These are phyloP conservation scores for Pythium scleroteichum DNA, from an alignment of 352 stramenopile genomes.

Conservation along the genomic window DNA sequence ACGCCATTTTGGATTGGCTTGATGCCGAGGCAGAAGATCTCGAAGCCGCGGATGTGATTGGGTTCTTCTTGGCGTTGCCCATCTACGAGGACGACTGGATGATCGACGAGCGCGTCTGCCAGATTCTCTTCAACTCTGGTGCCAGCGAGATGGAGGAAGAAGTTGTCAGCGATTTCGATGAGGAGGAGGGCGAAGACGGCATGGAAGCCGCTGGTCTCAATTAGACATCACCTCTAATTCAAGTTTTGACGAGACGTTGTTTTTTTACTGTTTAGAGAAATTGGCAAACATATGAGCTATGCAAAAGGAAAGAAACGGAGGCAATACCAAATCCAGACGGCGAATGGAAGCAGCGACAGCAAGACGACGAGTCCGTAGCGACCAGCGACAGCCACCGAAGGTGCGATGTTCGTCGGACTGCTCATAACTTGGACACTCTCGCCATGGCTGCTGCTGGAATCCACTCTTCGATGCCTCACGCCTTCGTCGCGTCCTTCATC, in stretches of 20 bases:
- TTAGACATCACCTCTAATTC: slow-evolving; percentile 7
- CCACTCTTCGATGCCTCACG: slow-evolving; percentile 17
- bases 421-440: slow-evolving; percentile 12
- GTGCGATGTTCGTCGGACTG: not conserved
- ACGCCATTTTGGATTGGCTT: slow-evolving; percentile 51
- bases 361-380: slow-evolving; percentile 5
- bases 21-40: slow-evolving; percentile 48
- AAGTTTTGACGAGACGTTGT: not conserved
- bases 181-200: slow-evolving; percentile 31
- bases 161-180: slow-evolving; percentile 32
- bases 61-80: slow-evolving; percentile 71
- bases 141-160: slow-evolving; percentile 29
- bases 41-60: slow-evolving; percentile 57
- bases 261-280: slow-evolving; percentile 5
- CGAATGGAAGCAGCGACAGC: slow-evolving; percentile 21
- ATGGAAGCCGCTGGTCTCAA: slow-evolving; percentile 20
- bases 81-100: slow-evolving; percentile 79
- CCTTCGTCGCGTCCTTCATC: slow-evolving; percentile 33
- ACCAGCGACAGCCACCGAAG: not conserved
- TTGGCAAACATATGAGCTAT: not conserved
- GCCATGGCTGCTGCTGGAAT: slow-evolving; percentile 13
- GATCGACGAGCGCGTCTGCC: slow-evolving; percentile 72
- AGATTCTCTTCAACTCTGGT: slow-evolving; percentile 63
- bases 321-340: slow-evolving; percentile 31
- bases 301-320: slow-evolving; percentile 26